Evolutionary conservation across 345 rosid genomes (phyloP), one percentile per base, ranked within the genome.

Genomic region (Nephelium lappaceum): DNA sequence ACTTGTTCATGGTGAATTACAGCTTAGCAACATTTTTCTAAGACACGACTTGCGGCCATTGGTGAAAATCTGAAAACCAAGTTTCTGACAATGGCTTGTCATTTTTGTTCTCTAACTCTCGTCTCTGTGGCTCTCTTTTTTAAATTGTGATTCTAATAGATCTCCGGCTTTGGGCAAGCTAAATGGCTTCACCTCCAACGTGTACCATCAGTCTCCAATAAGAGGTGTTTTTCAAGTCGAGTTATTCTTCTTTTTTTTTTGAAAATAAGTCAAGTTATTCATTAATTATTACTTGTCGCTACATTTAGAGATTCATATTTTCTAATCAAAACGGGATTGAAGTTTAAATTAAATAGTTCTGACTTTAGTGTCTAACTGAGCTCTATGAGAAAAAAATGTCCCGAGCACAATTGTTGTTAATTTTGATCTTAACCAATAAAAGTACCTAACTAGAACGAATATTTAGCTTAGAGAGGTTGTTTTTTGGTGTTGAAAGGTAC

Each of bases 151-250:
- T 72, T 41, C 61, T 27, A 31, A 62, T 55, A 86, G 87, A 86
- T 84, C 77, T 82, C 79, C 25, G 85, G 89, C 61, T 84, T 86
- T 38, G 85, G 81, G 27, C 49, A 70, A 67, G 79, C 87, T 65
- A 76, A 31, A 60, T 82, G 89, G 84, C 79, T 82, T 75, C 81
- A 71, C 65, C 49, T 51, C 49, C 72, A 73, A 61, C 83, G 62
- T 42, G 76, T 67, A 39, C 16, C 73, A 55, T 57, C 72, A 4
- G 73, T 70, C 66, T 61, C 58, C 73, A 41, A 43, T n/a, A 61
- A 57, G 47, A 78, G 83, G 85, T 86, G 73, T 42, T 42, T 75
- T 66, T 23, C 51, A 66, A 51, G 14, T 18, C 25, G 31, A 77
- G 45, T 69, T 38, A 18, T 8, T 36, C 19, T n/a, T n/a, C n/a